These are phyloP conservation scores for Sordaria brevicollis DNA, from an alignment of 495 filamentous ascomycete genomes.

Conservation along the genomic window DNA sequence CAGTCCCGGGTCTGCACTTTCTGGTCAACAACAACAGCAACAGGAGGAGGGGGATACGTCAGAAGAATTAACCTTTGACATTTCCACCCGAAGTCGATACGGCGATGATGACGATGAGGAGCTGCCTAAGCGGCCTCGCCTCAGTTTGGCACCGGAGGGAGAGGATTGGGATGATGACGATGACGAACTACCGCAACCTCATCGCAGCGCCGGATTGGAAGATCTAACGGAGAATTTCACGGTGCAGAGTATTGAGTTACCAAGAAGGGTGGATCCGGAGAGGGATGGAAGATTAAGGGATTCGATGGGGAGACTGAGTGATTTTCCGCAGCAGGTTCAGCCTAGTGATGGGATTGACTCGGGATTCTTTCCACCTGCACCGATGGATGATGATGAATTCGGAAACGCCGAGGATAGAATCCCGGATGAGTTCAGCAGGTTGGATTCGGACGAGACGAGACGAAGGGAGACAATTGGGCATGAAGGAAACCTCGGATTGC, in stretches of 20 bases:
- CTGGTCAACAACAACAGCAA: too few species aligned
- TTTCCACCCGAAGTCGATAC: neutral
- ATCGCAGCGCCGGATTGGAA: slow-evolving; percentile 52
- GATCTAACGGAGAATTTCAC: slow-evolving; percentile 53
- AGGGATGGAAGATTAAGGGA: slow-evolving; percentile 25
- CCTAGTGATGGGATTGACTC: slow-evolving; percentile 37
- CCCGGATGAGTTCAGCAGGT: slow-evolving; percentile 27
- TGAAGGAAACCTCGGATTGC: neutral
- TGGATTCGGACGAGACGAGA: slow-evolving; percentile 22
- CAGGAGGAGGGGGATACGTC: neutral
- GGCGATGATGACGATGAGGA: slow-evolving; percentile 58
- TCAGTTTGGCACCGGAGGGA: slow-evolving; percentile 59
- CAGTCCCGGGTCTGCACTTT: neutral
- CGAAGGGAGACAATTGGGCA: neutral
- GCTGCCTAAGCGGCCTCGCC: slow-evolving; percentile 47
- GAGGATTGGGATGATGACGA: slow-evolving; percentile 35
- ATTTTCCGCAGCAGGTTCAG: slow-evolving; percentile 30
- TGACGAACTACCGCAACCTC: slow-evolving; percentile 47
- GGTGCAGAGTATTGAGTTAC: slow-evolving; percentile 57
- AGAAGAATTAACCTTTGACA: neutral
- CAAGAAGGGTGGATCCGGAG: slow-evolving; percentile 50
- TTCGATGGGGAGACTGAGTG: slow-evolving; percentile 44
- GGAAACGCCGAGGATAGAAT: slow-evolving; percentile 20
- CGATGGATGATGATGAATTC: slow-evolving; percentile 21
- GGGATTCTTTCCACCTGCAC: slow-evolving; percentile 28